Conservation (phyloP, 192 early-diverging fungal genomes). For the Glomus cerebriforme region DNA sequence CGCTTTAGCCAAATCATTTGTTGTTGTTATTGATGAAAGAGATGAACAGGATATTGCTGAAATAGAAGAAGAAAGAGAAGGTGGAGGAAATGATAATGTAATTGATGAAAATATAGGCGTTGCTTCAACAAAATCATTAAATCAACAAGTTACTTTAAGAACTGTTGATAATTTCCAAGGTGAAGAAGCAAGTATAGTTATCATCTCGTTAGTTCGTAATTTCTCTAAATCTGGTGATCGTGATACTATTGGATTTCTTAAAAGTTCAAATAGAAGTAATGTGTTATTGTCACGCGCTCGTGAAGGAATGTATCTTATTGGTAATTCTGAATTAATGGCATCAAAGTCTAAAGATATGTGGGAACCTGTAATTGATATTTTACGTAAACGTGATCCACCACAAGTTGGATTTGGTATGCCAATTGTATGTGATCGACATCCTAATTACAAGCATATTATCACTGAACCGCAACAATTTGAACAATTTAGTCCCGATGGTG, state of each 20-base stretch:
- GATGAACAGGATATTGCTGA: conserved; percentile 39
- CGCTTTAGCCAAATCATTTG: conserved; percentile 31
- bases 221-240: conserved; percentile 21
- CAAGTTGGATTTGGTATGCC: conserved; percentile 46
- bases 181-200: conserved; percentile 46
- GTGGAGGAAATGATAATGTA: neutral
- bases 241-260: conserved; percentile 54
- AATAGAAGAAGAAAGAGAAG: conserved; percentile 10
- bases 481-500: conserved; percentile 53
- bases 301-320: conserved; percentile 63
- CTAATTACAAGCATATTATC: conserved; percentile 37
- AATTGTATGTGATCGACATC: conserved; percentile 52
- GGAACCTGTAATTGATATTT: conserved; percentile 44
- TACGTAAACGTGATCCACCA: conserved; percentile 28
- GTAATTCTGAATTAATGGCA: conserved; percentile 45
- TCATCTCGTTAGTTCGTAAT: conserved; percentile 46
- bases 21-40: conserved; percentile 42
- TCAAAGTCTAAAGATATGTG: conserved; percentile 36
- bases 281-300: conserved; percentile 58
- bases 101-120: neutral
- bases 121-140: neutral
- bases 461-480: conserved; percentile 33
- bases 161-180: conserved; percentile 54
- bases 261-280: conserved; percentile 56
- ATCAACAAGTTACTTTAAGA: conserved; percentile 37